These are phyloP conservation scores for Tolypocladium endophyticum DNA, from an alignment of 2,329 filamentous ascomycete species.

Conservation along the genomic window DNA sequence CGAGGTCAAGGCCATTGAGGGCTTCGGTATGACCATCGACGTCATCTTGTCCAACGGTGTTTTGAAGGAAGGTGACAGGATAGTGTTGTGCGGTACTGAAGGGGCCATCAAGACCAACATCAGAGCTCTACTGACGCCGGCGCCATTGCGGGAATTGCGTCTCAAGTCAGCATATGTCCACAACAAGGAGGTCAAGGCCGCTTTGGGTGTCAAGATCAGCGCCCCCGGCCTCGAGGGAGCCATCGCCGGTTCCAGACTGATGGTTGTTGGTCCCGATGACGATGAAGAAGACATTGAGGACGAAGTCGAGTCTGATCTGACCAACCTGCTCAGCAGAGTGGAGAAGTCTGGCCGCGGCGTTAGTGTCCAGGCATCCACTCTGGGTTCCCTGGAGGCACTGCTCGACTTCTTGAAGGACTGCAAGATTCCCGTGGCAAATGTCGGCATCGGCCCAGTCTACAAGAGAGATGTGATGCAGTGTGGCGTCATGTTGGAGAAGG, in stretches of 20 bases:
- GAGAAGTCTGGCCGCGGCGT: conserved; percentile 90
- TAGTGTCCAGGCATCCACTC: conserved; percentile 91
- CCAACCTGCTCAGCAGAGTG: conserved; percentile 81
- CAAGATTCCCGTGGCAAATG: conserved; percentile 96
- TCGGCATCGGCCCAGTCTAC: conserved; percentile 94
- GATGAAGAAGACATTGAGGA: conserved; percentile 96
- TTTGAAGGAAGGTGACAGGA: conserved; percentile 83
- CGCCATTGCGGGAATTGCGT: conserved; percentile 84
- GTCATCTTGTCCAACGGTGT: conserved; percentile 95
- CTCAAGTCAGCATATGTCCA: conserved; percentile 95
- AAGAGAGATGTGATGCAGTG: conserved; percentile 96
- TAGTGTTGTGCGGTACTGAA: conserved; percentile 93
- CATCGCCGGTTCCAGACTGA: conserved; percentile 87
- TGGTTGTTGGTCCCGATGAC: conserved; percentile 89
- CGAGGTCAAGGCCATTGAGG: conserved; percentile 98
- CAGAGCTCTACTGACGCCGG: conserved; percentile 84
- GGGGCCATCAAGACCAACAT: conserved; percentile 93
- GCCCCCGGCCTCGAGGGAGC: conserved; percentile 91
- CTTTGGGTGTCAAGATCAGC: conserved; percentile 96
- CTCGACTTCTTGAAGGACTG: conserved; percentile 91
- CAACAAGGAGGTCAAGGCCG: conserved; percentile 98
- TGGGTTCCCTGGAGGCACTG: conserved; percentile 90
- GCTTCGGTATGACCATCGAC: conserved; percentile 97
- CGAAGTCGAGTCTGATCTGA: conserved; percentile 91
- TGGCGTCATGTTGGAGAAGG: conserved; percentile 93